Percentiles rank a stretch among this genome's conserved stretches.
Conservation (phyloP, 2,329 filamentous ascomycete genomes). For the Xylaria sp. region DNA sequence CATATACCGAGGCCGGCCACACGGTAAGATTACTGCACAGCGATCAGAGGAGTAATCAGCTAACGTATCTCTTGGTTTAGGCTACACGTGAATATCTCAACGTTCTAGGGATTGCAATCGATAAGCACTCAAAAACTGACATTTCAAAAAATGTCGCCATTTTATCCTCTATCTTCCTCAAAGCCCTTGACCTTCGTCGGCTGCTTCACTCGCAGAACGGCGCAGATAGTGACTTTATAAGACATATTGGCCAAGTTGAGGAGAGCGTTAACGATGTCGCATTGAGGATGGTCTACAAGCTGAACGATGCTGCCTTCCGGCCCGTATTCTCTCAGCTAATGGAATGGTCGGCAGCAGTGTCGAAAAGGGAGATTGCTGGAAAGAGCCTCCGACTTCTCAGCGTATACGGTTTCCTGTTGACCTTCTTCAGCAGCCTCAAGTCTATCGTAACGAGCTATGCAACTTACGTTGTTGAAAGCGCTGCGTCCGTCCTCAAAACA, state of each 20-base stretch:
- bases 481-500: slow-evolving; percentile 65
- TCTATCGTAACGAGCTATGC: slow-evolving; percentile 94
- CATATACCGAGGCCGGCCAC: slow-evolving; percentile 66
- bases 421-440: slow-evolving; percentile 86
- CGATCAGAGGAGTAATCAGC: slow-evolving; percentile 17
- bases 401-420: slow-evolving; percentile 79
- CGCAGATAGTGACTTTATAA: slow-evolving; percentile 46
- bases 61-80: slow-evolving; percentile 48
- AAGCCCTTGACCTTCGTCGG: slow-evolving; percentile 69
- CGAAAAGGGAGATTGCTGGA: slow-evolving; percentile 66
- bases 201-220: slow-evolving; percentile 56
- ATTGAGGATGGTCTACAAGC: slow-evolving; percentile 92
- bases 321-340: slow-evolving; percentile 88
- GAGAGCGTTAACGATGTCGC: slow-evolving; percentile 69
- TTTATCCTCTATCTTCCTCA: slow-evolving; percentile 69
- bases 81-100: slow-evolving; percentile 73
- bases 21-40: slow-evolving; percentile 54
- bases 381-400: slow-evolving; percentile 70
- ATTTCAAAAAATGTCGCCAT: slow-evolving; percentile 76
- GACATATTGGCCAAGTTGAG: slow-evolving; percentile 66
- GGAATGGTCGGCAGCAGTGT: slow-evolving; percentile 73
- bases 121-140: slow-evolving; percentile 76
- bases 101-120: slow-evolving; percentile 72
- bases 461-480: slow-evolving; percentile 80
- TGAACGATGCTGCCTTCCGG: slow-evolving; percentile 92